Evolutionary conservation across 176 grass and related monocot genomes (phyloP), one percentile per base, ranked within the genome.

Genomic region (Avena sativa): DNA sequence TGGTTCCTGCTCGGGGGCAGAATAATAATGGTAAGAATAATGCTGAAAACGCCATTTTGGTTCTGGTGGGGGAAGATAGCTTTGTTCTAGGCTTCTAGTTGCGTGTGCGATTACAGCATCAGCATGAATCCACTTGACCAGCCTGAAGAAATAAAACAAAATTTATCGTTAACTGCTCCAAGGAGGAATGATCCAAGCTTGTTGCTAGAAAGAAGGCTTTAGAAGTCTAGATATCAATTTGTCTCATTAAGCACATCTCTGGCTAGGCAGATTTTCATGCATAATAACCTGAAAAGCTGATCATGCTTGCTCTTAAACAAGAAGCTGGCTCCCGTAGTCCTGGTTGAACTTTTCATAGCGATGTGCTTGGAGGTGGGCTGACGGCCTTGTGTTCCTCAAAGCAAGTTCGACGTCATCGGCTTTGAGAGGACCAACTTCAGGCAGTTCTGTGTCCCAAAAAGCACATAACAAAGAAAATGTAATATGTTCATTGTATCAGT

Each of bases 291-390:
- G 71, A 52, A 57, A 74, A 58, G 55, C 55, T 25, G 59, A 78
- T 71, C 51, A 84, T 43, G 76, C 71, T 53, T 53, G 52, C 25
- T 87, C 77, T 85, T 67, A 84, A 81, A 52, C 52, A 63, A 91
- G 88, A 79, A 96, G 76, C 34, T 98, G 94, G 80, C 97, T 98
- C 16, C 97, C 97, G 17, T 93, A 96, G 43, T 98, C 97, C 50
- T 93, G 82, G 77, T 98, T 96, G 50, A 98, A 94, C 72, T 98
- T 94, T 11, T 96, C 88, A 38, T 96, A 96, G 6, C 90, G 85
- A 71, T 94, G 92, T 23, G 90, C 92, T n/a, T 99, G 92, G 75
- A 99, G 94, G 91, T 96, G 92, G 0, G 97, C 97, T 26, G 97
- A 99, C 13, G 92, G 92, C 85, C 92, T 89, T 10, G 94, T 96